Percentiles rank a stretch among this genome's conserved stretches.
Evolutionary conservation across 2,329 filamentous ascomycete species (phyloP).

Genomic region (Mycosphaerelloides madeirae): DNA sequence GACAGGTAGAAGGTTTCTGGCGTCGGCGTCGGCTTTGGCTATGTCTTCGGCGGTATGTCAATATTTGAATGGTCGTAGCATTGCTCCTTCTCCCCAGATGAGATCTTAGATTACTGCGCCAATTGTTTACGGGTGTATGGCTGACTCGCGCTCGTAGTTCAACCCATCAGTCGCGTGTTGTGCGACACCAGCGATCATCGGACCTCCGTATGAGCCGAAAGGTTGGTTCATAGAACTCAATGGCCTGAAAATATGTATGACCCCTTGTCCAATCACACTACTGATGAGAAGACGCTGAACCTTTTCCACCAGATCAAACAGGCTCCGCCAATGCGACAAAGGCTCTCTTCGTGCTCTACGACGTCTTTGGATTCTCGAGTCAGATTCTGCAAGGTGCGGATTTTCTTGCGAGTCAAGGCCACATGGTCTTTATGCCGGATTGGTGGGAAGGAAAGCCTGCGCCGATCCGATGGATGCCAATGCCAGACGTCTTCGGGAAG

Average conservation of each 20-base stretch:
- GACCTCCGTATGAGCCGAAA: conserved; percentile 2
- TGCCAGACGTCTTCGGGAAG: conserved; percentile 1
- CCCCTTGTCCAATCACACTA: no score
- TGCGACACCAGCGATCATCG: neutral
- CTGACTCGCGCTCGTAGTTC: neutral
- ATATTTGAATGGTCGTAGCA: neutral
- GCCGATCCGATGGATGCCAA: conserved; percentile 8
- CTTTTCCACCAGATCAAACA: neutral
- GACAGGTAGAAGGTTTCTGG: no score
- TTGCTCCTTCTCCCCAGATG: neutral
- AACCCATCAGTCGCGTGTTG: neutral
- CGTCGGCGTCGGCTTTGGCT: no score
- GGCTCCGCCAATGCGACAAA: conserved; percentile 1
- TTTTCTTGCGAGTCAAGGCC: conserved; percentile 2
- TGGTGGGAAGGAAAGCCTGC: conserved; percentile 6
- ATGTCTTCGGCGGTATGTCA: neutral
- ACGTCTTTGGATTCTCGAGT: conserved; percentile 10
- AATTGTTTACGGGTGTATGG: no score
- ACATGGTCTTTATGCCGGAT: conserved; percentile 7
- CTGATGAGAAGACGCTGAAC: neutral
- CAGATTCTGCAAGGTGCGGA: conserved; percentile 10
- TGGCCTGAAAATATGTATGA: conserved; percentile 2
- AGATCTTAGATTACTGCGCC: no score
- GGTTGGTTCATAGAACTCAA: conserved; percentile 1
- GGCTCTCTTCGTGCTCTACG: conserved; percentile 10